A percentile compares a stretch with the other conserved stretches of the same genome.
phyloP scores from a whole-genome alignment of 495 filamentous ascomycete genomes.

The Barbatosphaeria neglecta region DNA sequence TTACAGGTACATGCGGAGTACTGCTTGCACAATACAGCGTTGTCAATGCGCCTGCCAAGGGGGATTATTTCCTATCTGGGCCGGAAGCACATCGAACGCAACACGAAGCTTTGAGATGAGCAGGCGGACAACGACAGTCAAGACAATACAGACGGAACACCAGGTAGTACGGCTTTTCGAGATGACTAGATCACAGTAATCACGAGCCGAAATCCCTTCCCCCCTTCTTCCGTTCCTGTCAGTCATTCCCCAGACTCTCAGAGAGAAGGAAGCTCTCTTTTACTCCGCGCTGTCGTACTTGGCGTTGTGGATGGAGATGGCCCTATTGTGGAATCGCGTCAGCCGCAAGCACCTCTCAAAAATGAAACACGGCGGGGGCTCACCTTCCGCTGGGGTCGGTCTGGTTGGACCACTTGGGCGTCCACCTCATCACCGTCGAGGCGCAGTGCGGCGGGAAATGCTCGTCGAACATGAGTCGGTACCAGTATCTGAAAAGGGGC shows the following conservation, averaged over 20 bases:
- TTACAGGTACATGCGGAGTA: too few species aligned
- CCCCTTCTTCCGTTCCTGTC: background rate
- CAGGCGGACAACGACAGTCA: too few species aligned
- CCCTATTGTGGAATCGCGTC: slow-evolving; percentile 36
- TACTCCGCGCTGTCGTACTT: slow-evolving; percentile 45
- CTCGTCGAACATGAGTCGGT: slow-evolving; percentile 95
- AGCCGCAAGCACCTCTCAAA: too few species aligned
- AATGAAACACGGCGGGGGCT: slow-evolving; percentile 17
- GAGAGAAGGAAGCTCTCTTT: background rate
- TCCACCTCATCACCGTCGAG: slow-evolving; percentile 89
- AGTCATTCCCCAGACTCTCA: background rate
- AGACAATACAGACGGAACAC: too few species aligned
- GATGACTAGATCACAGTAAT: too few species aligned
- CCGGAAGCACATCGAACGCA: too few species aligned
- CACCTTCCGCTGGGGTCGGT: slow-evolving; percentile 87
- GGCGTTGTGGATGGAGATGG: slow-evolving; percentile 56
- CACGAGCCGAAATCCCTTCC: too few species aligned
- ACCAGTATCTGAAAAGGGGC: slow-evolving; percentile 63
- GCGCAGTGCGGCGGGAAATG: slow-evolving; percentile 90
- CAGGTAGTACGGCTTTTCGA: too few species aligned
- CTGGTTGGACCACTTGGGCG: slow-evolving; percentile 95
- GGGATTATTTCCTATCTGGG: too few species aligned
- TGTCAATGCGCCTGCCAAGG: too few species aligned
- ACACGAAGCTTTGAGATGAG: too few species aligned
- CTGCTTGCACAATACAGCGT: too few species aligned